Conservation (phyloP, 306 rosid genomes). For the Vigna radiata region DNA sequence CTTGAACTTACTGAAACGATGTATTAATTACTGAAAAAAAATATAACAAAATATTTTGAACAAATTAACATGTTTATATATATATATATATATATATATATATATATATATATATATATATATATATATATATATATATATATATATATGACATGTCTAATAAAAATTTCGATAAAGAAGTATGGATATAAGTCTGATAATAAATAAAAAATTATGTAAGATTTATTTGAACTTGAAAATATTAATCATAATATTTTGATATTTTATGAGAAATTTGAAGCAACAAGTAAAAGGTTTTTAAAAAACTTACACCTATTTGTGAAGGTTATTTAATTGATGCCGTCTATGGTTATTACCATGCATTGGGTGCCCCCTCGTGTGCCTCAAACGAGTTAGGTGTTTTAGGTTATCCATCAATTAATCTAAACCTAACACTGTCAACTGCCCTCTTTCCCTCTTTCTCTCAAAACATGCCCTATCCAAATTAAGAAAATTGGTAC, state of each 20-base stretch:
- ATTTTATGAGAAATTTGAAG: neutral
- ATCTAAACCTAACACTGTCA: slow-evolving; percentile 38
- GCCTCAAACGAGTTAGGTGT: slow-evolving; percentile 11
- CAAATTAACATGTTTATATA: too few relatives aligned
- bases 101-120: too few relatives aligned
- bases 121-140: too few relatives aligned
- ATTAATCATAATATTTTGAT: neutral
- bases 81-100: too few relatives aligned
- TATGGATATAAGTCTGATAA: too few relatives aligned
- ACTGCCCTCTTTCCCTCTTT: slow-evolving; percentile 24
- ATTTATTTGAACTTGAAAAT: too few relatives aligned
- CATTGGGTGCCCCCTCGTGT: neutral
- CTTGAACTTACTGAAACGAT: too few relatives aligned
- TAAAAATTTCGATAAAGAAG: too few relatives aligned
- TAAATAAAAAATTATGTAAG: too few relatives aligned
- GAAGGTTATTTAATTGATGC: neutral
- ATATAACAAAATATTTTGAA: too few relatives aligned
- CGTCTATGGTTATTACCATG: neutral
- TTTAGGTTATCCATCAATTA: slow-evolving; percentile 37
- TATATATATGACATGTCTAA: too few relatives aligned
- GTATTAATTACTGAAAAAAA: too few relatives aligned
- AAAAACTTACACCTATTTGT: neutral
- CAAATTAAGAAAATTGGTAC: neutral
- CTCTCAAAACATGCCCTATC: neutral
- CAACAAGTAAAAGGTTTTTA: neutral